Base-by-base conservation (phyloP, 371 early-diverging fungal species). In the Circinella umbellata region DNA sequence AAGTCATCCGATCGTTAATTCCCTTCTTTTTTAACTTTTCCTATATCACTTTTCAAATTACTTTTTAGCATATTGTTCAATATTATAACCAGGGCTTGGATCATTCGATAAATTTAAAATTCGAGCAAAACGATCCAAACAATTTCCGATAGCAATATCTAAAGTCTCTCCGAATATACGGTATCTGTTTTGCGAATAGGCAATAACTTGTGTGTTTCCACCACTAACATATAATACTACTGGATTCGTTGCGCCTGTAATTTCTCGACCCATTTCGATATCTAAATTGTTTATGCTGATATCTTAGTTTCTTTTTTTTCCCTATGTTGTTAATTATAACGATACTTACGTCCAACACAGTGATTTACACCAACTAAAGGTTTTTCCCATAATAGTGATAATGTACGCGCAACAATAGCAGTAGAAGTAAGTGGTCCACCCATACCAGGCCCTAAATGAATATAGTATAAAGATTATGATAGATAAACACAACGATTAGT, bases 141-240 rank as follows among this genome's bases (percentile, higher is more conserved):
- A 98, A 80, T 99, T 99, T 38, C 99, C 99, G 59, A 99, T 95
- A 4, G 99, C 99, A 70, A 99, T 99, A 77, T 99, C 99, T 53
- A 99, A 82, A 0, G 99, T 98, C 78, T 99, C 99, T 36, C 99
- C 99, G 88, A 99, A 99, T 42, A 99, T 99, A 47, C 95, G 89
- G 79, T 99, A 99, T 63, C 94, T 79, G 59, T 94, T 86, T 66
- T 96, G 92, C 20, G 96, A 90, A 78, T 99, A 99, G 4, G 99
- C 98, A 77, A 99, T 99, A 13, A 99, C 97, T 82, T 99, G 99
- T 0, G 99, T 99, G 79, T 99, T 99, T 47, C 99, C 99, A n/a
- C 99, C 99, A 76, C 96, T 95, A 10, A 98, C 99, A 80, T 99
- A 99, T 9, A 99, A 86, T 17, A 99, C 95, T 8, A 99, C 95